These are phyloP conservation scores for Lentinula novae-zelandiae DNA, from an alignment of 1,284 basidiomycete species.

Conservation along the genomic window DNA sequence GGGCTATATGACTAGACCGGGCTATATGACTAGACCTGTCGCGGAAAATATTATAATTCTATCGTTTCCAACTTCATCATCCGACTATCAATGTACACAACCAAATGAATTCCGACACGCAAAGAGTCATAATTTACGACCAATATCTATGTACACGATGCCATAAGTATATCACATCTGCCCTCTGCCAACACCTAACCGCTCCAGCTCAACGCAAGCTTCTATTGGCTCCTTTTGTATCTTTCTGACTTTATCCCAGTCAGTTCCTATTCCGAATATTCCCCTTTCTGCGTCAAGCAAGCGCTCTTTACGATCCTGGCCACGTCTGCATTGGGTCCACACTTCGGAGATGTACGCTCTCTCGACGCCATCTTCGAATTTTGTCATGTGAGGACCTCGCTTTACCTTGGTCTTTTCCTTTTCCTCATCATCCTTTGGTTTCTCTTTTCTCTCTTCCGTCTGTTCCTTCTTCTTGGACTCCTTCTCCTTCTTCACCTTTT, in stretches of 20 bases:
- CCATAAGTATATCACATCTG: background rate
- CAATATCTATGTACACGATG: background rate
- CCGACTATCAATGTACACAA: background rate
- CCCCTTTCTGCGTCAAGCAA: constrained; percentile 76
- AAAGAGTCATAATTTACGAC: constrained; percentile 1
- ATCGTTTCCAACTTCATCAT: background rate
- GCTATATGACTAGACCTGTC: background rate
- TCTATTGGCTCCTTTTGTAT: constrained; percentile 65
- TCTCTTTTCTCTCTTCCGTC: constrained; percentile 16
- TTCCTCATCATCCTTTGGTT: constrained; percentile 22
- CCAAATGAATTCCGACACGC: background rate
- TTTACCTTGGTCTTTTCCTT: constrained; percentile 23
- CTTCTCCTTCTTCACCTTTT: constrained; percentile 20
- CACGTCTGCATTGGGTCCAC: constrained; percentile 66
- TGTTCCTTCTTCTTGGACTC: constrained; percentile 11
- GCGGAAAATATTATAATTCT: background rate
- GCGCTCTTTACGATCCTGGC: constrained; percentile 59
- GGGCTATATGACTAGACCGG: background rate
- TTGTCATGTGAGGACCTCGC: constrained; percentile 38
- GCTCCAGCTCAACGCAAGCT: constrained; percentile 73
- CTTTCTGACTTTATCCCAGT: constrained; percentile 78
- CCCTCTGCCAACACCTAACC: constrained; percentile 40
- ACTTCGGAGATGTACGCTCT: constrained; percentile 66
- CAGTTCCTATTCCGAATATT: constrained; percentile 84
- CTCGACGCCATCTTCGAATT: constrained; percentile 73